Evolutionary conservation across 139 green algal species (phyloP).

Genomic region (Tetradesmus obliquus): DNA sequence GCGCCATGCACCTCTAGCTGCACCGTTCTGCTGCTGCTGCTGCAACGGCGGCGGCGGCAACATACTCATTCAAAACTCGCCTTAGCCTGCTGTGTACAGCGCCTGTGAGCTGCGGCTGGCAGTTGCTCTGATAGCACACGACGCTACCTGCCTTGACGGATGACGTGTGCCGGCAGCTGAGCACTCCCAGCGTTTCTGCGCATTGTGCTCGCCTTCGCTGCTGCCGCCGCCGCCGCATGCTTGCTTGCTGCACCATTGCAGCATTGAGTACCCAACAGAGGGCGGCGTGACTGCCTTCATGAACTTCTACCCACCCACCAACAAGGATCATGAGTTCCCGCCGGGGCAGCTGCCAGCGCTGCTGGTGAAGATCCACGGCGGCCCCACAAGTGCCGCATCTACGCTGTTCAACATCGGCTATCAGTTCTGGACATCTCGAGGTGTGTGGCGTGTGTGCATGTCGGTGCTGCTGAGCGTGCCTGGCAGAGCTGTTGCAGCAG

Average conservation of each 20-base stretch:
- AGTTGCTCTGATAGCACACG: no score
- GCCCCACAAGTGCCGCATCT: conserved; percentile 65
- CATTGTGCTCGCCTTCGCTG: not conserved
- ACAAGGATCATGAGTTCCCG: conserved; percentile 58
- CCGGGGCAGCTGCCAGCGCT: conserved; percentile 55
- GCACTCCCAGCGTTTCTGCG: not conserved
- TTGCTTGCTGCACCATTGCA: not conserved
- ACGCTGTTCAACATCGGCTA: conserved; percentile 62
- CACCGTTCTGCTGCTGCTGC: no score
- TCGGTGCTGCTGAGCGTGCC: not conserved
- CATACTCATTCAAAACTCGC: not conserved
- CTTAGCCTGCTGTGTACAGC: no score
- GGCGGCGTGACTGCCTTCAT: conserved; percentile 63
- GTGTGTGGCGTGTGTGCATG: conserved; percentile 24
- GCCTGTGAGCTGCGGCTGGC: no score
- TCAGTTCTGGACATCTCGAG: conserved; percentile 77
- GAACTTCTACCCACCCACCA: conserved; percentile 76
- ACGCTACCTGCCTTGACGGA: no score
- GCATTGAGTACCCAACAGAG: conserved; percentile 72
- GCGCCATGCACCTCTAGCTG: no score
- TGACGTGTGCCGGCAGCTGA: no score
- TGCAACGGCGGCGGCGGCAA: no score
- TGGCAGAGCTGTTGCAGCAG: not conserved
- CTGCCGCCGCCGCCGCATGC: not conserved
- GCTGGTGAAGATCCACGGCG: conserved; percentile 78